Percentiles rank a stretch among this genome's conserved stretches.
Evolutionary conservation across 2,329 filamentous ascomycete genomes (phyloP).

Genomic region (Lasiodiplodia theobromae): DNA sequence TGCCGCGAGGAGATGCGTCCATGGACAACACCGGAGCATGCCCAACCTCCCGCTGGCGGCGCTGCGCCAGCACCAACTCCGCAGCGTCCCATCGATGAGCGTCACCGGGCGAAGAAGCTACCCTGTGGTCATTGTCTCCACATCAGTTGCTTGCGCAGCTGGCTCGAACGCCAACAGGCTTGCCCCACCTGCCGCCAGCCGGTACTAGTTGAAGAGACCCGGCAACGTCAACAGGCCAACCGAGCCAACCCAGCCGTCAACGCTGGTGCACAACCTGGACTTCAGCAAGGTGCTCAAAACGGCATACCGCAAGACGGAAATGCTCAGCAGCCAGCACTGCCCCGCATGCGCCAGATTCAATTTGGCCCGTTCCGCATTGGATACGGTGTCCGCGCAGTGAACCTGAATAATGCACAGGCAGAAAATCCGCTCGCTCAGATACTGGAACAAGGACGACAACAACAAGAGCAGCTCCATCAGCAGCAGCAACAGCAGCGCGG

Average conservation of each 20-base stretch:
- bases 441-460: constrained; percentile 25
- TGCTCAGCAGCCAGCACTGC: constrained; percentile 3
- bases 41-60: constrained; percentile 43
- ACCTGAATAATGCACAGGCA: constrained; percentile 11
- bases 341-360: constrained; percentile 24
- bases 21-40: constrained; percentile 64
- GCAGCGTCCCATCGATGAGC: constrained; percentile 69
- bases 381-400: constrained; percentile 28
- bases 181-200: constrained; percentile 92
- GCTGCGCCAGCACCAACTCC: constrained; percentile 44
- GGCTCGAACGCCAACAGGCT: constrained; percentile 96
- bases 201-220: constrained; percentile 62
- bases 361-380: constrained; percentile 29
- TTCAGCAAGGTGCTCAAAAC: constrained; percentile 30
- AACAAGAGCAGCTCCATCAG: constrained; percentile 34
- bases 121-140: constrained; percentile 96
- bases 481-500: constrained; percentile 31
- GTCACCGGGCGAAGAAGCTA: constrained; percentile 89
- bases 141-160: constrained; percentile 92
- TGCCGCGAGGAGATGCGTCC: constrained; percentile 94
- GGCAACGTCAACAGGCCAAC: constrained; percentile 39
- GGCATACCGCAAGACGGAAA: constrained; percentile 34
- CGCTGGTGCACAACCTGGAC: constrained; percentile 21
- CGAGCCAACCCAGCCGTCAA: constrained; percentile 34
- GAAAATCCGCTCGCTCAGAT: constrained; percentile 2